phyloP scores from a whole-genome alignment of 805 yeast species.

The Tetrapisispora namnaoensis region DNA sequence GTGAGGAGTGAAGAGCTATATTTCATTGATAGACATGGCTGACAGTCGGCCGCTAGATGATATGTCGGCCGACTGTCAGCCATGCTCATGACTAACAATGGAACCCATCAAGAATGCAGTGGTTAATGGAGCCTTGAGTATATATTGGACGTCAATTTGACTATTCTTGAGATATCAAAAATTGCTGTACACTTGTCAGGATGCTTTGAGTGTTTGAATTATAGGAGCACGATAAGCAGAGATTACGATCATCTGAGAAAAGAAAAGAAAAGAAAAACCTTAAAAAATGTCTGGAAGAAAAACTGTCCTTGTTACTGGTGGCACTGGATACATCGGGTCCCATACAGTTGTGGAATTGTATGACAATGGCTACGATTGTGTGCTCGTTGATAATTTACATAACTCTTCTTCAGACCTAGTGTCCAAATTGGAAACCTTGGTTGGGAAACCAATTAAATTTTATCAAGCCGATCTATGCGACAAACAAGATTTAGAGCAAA shows the following conservation, averaged over 20 bases:
- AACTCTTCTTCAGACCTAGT: slow-evolving; percentile 62
- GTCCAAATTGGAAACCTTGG: slow-evolving; percentile 47
- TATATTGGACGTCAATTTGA: background rate
- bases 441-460: slow-evolving; percentile 41
- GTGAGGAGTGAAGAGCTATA: background rate
- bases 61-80: background rate
- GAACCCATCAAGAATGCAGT: background rate
- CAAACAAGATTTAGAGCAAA: slow-evolving; percentile 34
- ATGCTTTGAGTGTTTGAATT: background rate
- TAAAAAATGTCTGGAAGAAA: slow-evolving; percentile 14
- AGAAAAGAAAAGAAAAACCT: background rate
- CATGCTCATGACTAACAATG: background rate
- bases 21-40: background rate
- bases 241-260: background rate
- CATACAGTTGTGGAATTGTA: slow-evolving; percentile 64
- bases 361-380: slow-evolving; percentile 53
- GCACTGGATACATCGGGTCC: slow-evolving; percentile 84
- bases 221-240: background rate
- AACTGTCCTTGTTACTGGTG: slow-evolving; percentile 66
- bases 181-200: background rate
- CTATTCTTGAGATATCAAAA: background rate
- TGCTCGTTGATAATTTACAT: slow-evolving; percentile 58
- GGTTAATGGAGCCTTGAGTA: background rate
- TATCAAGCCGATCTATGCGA: slow-evolving; percentile 49
- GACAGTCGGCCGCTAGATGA: background rate